Conservation (phyloP, 192 early-diverging fungal species). For the Backusella luteola region DNA sequence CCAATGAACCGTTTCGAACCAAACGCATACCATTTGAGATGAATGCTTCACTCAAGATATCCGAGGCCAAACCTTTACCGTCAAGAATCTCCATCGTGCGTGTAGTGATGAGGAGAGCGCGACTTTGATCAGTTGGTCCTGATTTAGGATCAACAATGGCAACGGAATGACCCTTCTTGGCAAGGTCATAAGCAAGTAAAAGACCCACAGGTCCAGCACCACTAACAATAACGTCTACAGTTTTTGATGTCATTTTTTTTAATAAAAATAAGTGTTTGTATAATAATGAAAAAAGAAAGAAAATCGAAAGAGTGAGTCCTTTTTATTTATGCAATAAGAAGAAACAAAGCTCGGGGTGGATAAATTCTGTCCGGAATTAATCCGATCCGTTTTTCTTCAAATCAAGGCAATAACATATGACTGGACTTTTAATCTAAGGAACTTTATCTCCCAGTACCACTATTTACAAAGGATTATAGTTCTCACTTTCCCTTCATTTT, state of each 20-base stretch:
- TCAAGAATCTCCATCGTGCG: slow-evolving; percentile 24
- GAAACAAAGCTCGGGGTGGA: too few species aligned
- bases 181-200: slow-evolving; percentile 22
- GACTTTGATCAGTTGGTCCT: slow-evolving; percentile 16
- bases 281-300: too few species aligned
- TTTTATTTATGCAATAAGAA: too few species aligned
- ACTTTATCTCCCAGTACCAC: too few species aligned
- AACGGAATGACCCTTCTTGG: slow-evolving; percentile 14
- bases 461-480: too few species aligned
- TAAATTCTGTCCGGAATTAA: too few species aligned
- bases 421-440: too few species aligned
- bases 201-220: slow-evolving; percentile 29
- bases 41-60: not conserved
- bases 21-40: not conserved
- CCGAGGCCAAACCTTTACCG: not conserved
- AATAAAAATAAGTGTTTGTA: too few species aligned
- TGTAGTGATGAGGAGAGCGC: slow-evolving; percentile 17
- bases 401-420: too few species aligned
- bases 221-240: slow-evolving; percentile 17
- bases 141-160: slow-evolving; percentile 8
- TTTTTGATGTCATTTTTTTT: not conserved
- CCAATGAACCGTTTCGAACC: not conserved
- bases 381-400: too few species aligned
- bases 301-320: too few species aligned
- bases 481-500: too few species aligned